phyloP scores from a whole-genome alignment of 2,329 filamentous ascomycete genomes.

The Aspergillus oerlinghausenensis region DNA sequence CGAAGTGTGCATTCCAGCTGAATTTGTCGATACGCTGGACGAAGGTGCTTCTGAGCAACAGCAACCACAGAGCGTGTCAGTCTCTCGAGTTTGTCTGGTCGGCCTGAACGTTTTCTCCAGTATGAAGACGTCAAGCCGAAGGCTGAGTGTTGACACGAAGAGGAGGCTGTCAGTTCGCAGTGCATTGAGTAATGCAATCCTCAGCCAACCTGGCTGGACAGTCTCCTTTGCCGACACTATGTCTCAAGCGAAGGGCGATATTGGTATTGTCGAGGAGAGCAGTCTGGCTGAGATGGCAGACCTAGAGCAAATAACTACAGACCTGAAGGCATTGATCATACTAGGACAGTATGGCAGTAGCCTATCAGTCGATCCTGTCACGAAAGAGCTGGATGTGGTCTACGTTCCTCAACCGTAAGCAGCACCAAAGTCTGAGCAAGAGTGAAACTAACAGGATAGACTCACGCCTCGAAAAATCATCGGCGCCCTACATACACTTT shows the following conservation, averaged over 20 bases:
- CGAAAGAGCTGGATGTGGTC: conserved; percentile 15
- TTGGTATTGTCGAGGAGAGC: conserved; percentile 25
- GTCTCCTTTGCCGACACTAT: conserved; percentile 22
- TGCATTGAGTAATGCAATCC: conserved; percentile 21
- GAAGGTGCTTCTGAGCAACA: not conserved
- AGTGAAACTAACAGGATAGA: conserved; percentile 14
- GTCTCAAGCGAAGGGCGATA: conserved; percentile 19
- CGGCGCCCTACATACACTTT: conserved; percentile 16
- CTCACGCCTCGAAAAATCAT: conserved; percentile 25
- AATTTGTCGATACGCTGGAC: not conserved
- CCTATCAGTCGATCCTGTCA: conserved; percentile 2
- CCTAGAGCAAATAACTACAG: conserved; percentile 5
- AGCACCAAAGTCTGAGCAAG: not conserved
- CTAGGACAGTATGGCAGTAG: conserved; percentile 13
- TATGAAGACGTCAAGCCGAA: conserved; percentile 17
- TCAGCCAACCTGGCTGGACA: conserved; percentile 20
- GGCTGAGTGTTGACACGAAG: conserved; percentile 23
- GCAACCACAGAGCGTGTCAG: not conserved
- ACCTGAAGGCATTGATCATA: conserved; percentile 19
- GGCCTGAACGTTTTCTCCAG: conserved; percentile 22
- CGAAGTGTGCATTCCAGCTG: conserved; percentile 24
- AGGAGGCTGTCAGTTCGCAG: conserved; percentile 25
- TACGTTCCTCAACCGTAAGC: conserved; percentile 27
- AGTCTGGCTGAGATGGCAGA: conserved; percentile 13
- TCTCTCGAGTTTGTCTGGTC: conserved; percentile 21